A percentile compares a stretch with the other conserved stretches of the same genome.
These are phyloP conservation scores for Globisporangium takayamanum DNA, from an alignment of 352 stramenopile species.

Conservation along the genomic window DNA sequence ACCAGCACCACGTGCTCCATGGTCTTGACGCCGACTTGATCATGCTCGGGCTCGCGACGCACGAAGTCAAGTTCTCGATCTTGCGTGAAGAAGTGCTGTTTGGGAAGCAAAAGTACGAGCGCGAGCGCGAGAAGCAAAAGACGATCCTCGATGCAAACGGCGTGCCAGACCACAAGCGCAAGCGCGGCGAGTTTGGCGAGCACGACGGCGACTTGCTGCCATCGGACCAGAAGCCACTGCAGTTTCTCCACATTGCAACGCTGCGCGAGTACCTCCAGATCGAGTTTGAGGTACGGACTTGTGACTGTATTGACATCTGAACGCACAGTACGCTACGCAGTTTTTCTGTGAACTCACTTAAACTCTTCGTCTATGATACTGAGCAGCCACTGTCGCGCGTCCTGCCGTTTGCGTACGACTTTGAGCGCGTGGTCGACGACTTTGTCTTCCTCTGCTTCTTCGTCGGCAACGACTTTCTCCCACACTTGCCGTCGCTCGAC, in stretches of 20 bases:
- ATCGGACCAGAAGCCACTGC: constrained; percentile 89
- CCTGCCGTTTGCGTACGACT: constrained; percentile 93
- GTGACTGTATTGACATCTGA: background rate
- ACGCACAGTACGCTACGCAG: background rate
- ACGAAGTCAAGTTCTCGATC: constrained; percentile 99
- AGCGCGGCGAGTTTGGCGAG: constrained; percentile 80
- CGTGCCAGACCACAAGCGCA: constrained; percentile 59
- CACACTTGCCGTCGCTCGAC: constrained; percentile 96
- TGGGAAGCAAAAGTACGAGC: constrained; percentile 77
- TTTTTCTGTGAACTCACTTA: too few species aligned
- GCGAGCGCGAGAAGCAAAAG: constrained; percentile 60
- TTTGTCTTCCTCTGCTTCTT: constrained; percentile 99
- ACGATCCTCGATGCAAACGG: constrained; percentile 70
- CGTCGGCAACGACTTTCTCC: constrained; percentile 99
- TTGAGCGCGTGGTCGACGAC: constrained; percentile 98
- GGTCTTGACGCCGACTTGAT: constrained; percentile 99
- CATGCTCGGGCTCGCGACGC: constrained; percentile 98
- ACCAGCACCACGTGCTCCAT: constrained; percentile 96
- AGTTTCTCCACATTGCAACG: constrained; percentile 92
- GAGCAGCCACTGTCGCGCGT: constrained; percentile 41
- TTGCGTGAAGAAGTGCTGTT: constrained; percentile 93
- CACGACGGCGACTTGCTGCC: constrained; percentile 69
- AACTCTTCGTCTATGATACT: background rate
- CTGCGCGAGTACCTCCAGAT: constrained; percentile 91
- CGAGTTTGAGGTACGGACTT: constrained; percentile 81